phyloP scores from a whole-genome alignment of 768 basidiomycete genomes.

The Tulasnella sp. region DNA sequence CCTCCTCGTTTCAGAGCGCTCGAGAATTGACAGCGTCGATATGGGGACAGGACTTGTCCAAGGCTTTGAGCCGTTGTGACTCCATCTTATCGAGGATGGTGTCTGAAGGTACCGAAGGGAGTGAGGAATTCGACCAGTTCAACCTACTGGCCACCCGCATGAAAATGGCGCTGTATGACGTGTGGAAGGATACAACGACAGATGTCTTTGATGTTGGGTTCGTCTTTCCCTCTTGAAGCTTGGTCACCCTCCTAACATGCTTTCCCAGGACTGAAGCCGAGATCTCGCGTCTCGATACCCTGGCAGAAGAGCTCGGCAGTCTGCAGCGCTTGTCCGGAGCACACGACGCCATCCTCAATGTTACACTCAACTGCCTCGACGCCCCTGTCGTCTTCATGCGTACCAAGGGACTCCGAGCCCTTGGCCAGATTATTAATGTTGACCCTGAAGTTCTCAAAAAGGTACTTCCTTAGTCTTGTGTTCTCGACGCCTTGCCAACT shows the following conservation, averaged over 20 bases:
- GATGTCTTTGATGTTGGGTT: slow-evolving; percentile 85
- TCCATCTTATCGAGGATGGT: slow-evolving; percentile 46
- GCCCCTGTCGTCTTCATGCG: slow-evolving; percentile 87
- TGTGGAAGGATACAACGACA: slow-evolving; percentile 65
- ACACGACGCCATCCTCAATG: slow-evolving; percentile 78
- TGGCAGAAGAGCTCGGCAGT: slow-evolving; percentile 72
- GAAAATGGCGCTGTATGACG: slow-evolving; percentile 60
- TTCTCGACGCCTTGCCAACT: background rate
- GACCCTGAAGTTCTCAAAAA: slow-evolving; percentile 78
- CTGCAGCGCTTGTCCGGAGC: slow-evolving; percentile 72
- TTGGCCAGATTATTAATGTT: slow-evolving; percentile 84
- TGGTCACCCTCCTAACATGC: background rate
- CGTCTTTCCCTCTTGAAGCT: slow-evolving; percentile 32
- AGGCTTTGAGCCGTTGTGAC: slow-evolving; percentile 57
- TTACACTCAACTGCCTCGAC: slow-evolving; percentile 74
- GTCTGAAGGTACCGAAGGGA: slow-evolving; percentile 34
- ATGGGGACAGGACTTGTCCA: slow-evolving; percentile 80
- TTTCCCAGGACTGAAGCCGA: slow-evolving; percentile 64
- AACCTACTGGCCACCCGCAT: slow-evolving; percentile 44
- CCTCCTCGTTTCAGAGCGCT: slow-evolving; percentile 58
- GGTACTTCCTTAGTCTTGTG: slow-evolving; percentile 45
- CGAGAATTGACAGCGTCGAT: slow-evolving; percentile 74
- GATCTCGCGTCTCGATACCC: slow-evolving; percentile 57
- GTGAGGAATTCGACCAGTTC: slow-evolving; percentile 36
- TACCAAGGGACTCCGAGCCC: slow-evolving; percentile 85